Base-by-base conservation (phyloP, 2,329 filamentous ascomycete species). In the Periconia digitata region DNA sequence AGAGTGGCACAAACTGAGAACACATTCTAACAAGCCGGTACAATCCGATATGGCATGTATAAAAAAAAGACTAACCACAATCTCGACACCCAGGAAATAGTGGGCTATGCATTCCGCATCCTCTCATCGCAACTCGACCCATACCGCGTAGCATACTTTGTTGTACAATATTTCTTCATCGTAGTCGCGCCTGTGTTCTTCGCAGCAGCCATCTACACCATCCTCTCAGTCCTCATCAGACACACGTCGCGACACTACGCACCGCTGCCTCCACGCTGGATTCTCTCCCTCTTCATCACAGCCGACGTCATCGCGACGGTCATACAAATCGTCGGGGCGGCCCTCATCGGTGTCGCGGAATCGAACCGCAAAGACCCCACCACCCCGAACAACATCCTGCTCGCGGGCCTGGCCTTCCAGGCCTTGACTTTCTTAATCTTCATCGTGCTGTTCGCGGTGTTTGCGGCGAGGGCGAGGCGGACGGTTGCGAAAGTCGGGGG, bases 131-230 rank as follows among this genome's bases (percentile, higher is more conserved):
- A 75, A 53, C 67, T 74, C 38, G 72, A 82, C 51, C 80, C 80
- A 0, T 83, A 82, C 62, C 71, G 76, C 50, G 71, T 82, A 15
- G 66, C 76, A 32, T 83, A 76, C 70, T 84, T 83, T 54, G 78
- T 84, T 34, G 66, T 81, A 39, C 79, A 82, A 59, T 83, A 83
- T 70, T 84, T 84, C 72, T 81, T 81, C 71, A 81, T 84, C 62
- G 80, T 84, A 51, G 78, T 79, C 0, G 80, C 80, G 0, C 81
- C 81, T 1, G 81, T 84, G 32, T 80, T 83, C 58, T 76, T 83
- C 64, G 74, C 78, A 15, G 81, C 81, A 0, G 74, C 75, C 0
- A 78, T 83, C 42, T 84, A 83, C 70, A 78, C 77, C n/a, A 69
- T 80, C 40, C 70, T 83, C 6, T 77, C 74, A 0, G 72, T 76